These are phyloP conservation scores for Diaporthe capsici DNA, from an alignment of 2,329 filamentous ascomycete species.

Conservation along the genomic window DNA sequence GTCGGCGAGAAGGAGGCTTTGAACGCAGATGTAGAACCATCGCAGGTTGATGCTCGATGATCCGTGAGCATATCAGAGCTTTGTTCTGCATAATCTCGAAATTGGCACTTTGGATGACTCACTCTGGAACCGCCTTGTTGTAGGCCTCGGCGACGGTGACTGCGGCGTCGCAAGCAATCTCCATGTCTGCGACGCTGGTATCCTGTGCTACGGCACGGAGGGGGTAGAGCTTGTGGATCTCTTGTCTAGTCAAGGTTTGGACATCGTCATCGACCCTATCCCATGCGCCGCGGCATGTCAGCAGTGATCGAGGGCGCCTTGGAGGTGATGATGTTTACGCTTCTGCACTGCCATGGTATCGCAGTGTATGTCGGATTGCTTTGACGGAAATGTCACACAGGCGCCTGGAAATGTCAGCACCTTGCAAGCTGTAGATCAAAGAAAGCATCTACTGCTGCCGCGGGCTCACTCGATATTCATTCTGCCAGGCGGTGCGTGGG, in stretches of 20 bases:
- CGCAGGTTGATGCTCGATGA: not conserved
- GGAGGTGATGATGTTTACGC: not conserved
- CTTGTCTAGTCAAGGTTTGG: not conserved
- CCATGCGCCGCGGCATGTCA: not conserved
- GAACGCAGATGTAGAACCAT: slow-evolving; percentile 28
- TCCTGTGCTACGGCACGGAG: slow-evolving; percentile 21
- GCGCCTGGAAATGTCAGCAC: not conserved
- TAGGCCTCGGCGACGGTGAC: slow-evolving; percentile 1
- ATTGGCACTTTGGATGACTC: not conserved
- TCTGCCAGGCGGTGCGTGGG: not conserved
- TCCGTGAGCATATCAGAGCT: not conserved
- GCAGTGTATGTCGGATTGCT: not conserved
- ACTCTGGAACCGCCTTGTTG: not conserved
- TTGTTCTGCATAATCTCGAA: rapidly evolving
- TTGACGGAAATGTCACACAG: not conserved
- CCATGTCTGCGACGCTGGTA: slow-evolving; percentile 14
- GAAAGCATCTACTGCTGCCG: rapidly evolving
- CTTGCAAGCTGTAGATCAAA: rapidly evolving
- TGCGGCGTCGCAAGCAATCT: slow-evolving; percentile 35
- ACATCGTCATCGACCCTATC: not conserved
- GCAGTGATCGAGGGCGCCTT: not conserved
- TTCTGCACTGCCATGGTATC: not conserved
- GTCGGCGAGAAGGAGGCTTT: slow-evolving; percentile 2
- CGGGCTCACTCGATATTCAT: slow-evolving; percentile 19
- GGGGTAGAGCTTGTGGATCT: not conserved